These are phyloP conservation scores for Clavariopsis aquatica DNA, from an alignment of 495 filamentous ascomycete species.

Conservation along the genomic window DNA sequence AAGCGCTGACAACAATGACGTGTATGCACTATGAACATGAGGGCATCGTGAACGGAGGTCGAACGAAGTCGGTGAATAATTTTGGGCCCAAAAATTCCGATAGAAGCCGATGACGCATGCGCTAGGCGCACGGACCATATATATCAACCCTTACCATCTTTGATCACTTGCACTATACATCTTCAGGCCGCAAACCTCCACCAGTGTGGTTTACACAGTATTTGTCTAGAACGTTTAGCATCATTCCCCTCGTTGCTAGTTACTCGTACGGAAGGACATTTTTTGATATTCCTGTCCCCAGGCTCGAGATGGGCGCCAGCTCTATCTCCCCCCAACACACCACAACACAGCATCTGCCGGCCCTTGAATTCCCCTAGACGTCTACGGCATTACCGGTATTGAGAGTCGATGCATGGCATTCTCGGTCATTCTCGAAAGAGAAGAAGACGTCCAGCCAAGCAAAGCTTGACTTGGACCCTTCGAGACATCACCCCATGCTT, in stretches of 20 bases:
- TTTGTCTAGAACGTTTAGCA: too few species aligned
- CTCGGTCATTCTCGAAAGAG: background rate
- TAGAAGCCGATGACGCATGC: slow-evolving; percentile 3
- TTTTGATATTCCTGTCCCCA: too few species aligned
- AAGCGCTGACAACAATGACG: background rate
- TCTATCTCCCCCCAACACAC: background rate
- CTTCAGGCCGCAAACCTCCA: background rate
- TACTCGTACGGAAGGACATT: too few species aligned
- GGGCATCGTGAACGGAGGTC: slow-evolving; percentile 1
- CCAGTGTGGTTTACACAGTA: too few species aligned
- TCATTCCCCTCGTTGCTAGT: too few species aligned
- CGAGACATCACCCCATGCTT: background rate
- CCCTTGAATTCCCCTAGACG: background rate
- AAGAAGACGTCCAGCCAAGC: background rate
- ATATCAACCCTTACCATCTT: too few species aligned
- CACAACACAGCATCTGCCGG: background rate
- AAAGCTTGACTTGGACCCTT: background rate
- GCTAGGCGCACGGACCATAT: background rate
- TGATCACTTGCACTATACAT: too few species aligned
- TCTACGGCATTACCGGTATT: background rate
- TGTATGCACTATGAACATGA: slow-evolving; percentile 9
- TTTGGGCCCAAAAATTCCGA: background rate
- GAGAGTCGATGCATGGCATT: background rate
- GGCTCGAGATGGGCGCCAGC: too few species aligned
- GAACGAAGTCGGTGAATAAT: background rate